Evolutionary conservation across 148 eudicot genomes (phyloP).

Genomic region (Persicaria maculosa): DNA sequence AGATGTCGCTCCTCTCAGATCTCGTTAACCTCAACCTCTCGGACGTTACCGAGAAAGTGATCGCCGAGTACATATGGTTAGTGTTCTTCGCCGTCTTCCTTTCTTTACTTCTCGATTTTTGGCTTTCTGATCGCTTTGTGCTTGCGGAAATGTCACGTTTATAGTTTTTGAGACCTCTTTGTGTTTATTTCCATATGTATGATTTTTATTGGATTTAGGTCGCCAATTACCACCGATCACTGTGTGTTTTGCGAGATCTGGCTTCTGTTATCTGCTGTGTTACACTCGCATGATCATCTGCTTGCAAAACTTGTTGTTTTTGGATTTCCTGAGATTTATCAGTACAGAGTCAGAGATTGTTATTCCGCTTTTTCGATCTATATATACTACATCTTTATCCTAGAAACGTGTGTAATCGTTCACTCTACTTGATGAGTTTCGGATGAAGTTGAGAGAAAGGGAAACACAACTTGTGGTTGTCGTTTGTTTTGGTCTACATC

Average conservation of each 20-base stretch:
- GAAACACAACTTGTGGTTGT: neutral
- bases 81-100: neutral
- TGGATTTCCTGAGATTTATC: neutral
- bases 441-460: too few relatives aligned
- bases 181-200: neutral
- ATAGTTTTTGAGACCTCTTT: neutral
- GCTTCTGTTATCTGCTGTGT: neutral
- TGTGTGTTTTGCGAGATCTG: neutral
- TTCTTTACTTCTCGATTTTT: neutral
- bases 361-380: neutral
- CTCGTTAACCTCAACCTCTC: conserved; percentile 45
- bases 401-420: neutral
- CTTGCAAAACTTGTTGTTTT: neutral
- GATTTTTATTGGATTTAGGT: neutral
- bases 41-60: conserved; percentile 36
- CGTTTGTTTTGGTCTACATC: neutral
- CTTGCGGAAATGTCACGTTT: neutral
- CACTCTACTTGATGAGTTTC: neutral
- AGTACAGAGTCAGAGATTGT: neutral
- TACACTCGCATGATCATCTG: too few relatives aligned
- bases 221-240: neutral
- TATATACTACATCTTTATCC: neutral
- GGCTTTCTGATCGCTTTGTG: neutral
- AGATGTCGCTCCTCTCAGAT: conserved; percentile 36
- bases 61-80: conserved; percentile 68